These are phyloP conservation scores for Haberlea rhodopensis DNA, from an alignment of 257 asterid genomes.

Conservation along the genomic window DNA sequence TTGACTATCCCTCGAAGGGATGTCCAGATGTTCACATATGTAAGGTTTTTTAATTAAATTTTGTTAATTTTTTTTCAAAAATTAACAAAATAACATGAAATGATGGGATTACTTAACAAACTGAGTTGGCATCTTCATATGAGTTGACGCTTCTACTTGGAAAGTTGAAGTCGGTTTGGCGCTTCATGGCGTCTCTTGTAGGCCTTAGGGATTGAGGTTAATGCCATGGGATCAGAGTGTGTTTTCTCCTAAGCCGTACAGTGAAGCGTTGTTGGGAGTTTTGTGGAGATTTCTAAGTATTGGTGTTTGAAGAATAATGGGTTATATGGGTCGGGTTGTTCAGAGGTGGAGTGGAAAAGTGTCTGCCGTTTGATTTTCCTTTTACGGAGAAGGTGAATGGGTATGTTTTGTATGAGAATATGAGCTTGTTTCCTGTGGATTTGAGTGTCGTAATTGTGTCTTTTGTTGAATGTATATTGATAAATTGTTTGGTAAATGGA, in stretches of 20 bases:
- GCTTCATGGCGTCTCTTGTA: too few species aligned
- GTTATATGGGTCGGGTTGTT: conserved; percentile 50
- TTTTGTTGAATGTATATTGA: conserved; percentile 31
- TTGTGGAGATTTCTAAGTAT: conserved; percentile 82
- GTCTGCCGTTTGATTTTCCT: conserved; percentile 71
- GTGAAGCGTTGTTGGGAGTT: conserved; percentile 65
- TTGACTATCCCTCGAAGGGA: too few species aligned
- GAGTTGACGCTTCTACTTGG: too few species aligned
- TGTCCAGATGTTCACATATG: too few species aligned
- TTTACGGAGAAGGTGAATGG: conserved; percentile 75
- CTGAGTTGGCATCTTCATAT: too few species aligned
- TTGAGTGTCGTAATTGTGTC: conserved; percentile 19
- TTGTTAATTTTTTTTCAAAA: too few species aligned
- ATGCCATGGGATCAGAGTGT: conserved; percentile 89
- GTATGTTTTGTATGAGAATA: conserved; percentile 61
- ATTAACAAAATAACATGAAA: too few species aligned
- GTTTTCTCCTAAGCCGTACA: conserved; percentile 89
- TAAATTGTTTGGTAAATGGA: conserved; percentile 38
- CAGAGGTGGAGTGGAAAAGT: conserved; percentile 59
- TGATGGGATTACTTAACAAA: too few species aligned
- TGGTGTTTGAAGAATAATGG: conserved; percentile 83
- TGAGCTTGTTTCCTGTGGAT: conserved; percentile 48
- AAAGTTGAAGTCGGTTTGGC: too few species aligned
- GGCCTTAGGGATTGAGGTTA: conserved; percentile 64
- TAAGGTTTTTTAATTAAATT: too few species aligned